Conservation (phyloP, 2,329 filamentous ascomycete genomes). For the Orbilia oligospora region DNA sequence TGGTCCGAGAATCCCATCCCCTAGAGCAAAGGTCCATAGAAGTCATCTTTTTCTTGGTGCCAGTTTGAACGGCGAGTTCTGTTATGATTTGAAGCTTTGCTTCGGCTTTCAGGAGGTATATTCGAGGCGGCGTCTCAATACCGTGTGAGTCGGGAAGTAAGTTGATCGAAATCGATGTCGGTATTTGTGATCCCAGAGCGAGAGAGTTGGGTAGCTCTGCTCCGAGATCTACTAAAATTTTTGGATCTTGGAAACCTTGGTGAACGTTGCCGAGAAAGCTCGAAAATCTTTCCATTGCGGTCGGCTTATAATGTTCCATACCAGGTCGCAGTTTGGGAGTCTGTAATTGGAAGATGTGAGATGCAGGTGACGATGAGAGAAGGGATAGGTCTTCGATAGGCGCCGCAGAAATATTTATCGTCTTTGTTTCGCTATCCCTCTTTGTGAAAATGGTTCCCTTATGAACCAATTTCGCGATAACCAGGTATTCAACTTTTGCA, state of each 20-base stretch:
- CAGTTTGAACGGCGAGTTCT: conserved; percentile 35
- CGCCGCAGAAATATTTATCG: conserved; percentile 50
- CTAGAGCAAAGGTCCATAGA: conserved; percentile 44
- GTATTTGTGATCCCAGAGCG: conserved; percentile 32
- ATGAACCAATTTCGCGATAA: conserved; percentile 41
- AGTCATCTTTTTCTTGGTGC: conserved; percentile 28
- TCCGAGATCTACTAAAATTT: conserved; percentile 46
- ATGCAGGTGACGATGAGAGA: conserved; percentile 17
- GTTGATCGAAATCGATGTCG: conserved; percentile 32
- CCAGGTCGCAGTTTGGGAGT: conserved; percentile 32
- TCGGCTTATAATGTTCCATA: conserved; percentile 52
- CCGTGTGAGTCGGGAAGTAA: conserved; percentile 45
- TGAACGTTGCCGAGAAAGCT: conserved; percentile 37
- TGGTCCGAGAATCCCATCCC: conserved; percentile 38
- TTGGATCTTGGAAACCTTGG: conserved; percentile 40
- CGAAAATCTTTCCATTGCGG: conserved; percentile 45
- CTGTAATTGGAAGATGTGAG: conserved; percentile 43
- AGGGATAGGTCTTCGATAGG: conserved; percentile 18
- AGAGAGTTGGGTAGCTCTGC: conserved; percentile 42
- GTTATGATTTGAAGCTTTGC: conserved; percentile 53
- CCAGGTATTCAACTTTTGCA: conserved; percentile 46
- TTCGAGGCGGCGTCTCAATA: conserved; percentile 40
- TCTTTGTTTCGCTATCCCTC: conserved; percentile 42
- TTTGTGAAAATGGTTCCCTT: conserved; percentile 57
- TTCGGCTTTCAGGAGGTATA: conserved; percentile 42